Percentiles rank a stretch among this genome's conserved stretches.
These are phyloP conservation scores for Coccomyxa sp. DNA, from an alignment of 139 green algal species.

Conservation along the genomic window DNA sequence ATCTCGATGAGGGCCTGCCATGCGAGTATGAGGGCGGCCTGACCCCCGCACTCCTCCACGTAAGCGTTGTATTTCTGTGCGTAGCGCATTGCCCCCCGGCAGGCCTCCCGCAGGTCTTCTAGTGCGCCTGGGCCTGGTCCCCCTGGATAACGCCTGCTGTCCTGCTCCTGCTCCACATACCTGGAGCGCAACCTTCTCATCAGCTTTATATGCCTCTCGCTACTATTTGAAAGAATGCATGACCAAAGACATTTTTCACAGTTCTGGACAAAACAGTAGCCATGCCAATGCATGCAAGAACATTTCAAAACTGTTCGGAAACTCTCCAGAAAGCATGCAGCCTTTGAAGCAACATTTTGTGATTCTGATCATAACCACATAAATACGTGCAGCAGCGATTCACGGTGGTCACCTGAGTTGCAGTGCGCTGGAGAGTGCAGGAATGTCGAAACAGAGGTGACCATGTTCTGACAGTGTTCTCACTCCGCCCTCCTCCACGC, in stretches of 20 bases:
- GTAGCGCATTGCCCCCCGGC: slow-evolving; percentile 39
- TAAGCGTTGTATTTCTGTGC: slow-evolving; percentile 56
- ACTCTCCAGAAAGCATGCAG: no score
- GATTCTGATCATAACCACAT: no score
- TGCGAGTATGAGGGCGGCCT: slow-evolving; percentile 36
- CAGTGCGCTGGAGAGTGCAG: slow-evolving; percentile 31
- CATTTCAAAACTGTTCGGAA: neutral
- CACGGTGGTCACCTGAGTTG: slow-evolving; percentile 10
- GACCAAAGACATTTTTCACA: neutral
- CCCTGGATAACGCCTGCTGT: neutral
- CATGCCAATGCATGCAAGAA: neutral
- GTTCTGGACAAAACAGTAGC: neutral
- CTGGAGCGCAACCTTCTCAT: neutral
- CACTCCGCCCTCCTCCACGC: slow-evolving; percentile 17
- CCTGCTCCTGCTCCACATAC: slow-evolving; percentile 6
- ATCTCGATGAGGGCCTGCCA: slow-evolving; percentile 54
- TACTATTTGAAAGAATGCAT: neutral
- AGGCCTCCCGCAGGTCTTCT: slow-evolving; percentile 36
- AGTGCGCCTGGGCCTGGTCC: slow-evolving; percentile 1
- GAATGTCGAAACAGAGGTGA: slow-evolving; percentile 29
- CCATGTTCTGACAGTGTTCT: slow-evolving; percentile 12
- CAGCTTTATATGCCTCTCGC: no score
- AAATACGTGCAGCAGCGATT: neutral
- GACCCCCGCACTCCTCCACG: slow-evolving; percentile 28
- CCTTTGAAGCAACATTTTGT: no score